These are phyloP conservation scores for Aureobasidium subglaciale DNA, from an alignment of 2,329 filamentous ascomycete species.

Conservation along the genomic window DNA sequence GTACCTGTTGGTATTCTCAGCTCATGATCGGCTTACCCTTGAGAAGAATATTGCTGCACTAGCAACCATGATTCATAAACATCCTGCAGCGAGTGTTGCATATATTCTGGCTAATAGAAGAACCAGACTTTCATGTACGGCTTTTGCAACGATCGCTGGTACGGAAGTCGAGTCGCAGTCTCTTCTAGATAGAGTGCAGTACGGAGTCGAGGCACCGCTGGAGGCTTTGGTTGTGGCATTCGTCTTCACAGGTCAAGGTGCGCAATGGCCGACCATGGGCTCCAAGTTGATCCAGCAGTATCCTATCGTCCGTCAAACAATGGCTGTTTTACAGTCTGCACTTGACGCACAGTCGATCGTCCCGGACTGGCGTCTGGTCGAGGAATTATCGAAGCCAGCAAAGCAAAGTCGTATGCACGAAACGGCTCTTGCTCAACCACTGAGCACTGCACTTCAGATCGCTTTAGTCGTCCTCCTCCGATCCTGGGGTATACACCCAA, in stretches of 20 bases:
- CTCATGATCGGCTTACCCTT: background rate
- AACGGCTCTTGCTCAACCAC: conserved; percentile 37
- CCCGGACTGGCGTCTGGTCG: conserved; percentile 26
- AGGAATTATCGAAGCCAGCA: conserved; percentile 24
- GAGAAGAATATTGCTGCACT: background rate
- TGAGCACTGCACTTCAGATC: conserved; percentile 50
- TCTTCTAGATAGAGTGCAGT: background rate
- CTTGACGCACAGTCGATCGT: conserved; percentile 15
- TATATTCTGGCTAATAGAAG: background rate
- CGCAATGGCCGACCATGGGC: conserved; percentile 28
- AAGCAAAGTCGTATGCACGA: conserved; percentile 19
- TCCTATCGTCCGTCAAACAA: background rate
- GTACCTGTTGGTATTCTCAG: background rate
- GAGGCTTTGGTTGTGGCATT: background rate
- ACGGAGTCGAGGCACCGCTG: background rate
- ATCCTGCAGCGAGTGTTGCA: background rate
- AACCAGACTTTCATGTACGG: background rate
- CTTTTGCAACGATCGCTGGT: background rate
- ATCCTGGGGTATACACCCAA: conserved; percentile 20
- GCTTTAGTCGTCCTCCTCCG: conserved; percentile 37
- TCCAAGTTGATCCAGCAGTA: background rate
- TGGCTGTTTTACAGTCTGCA: conserved; percentile 17
- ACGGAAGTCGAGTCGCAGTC: background rate
- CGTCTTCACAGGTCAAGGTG: conserved; percentile 33
- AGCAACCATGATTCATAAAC: background rate